Evolutionary conservation across 2,329 filamentous ascomycete species (phyloP), one percentile per base, ranked within the genome.

Genomic region (Venturia effusa): DNA sequence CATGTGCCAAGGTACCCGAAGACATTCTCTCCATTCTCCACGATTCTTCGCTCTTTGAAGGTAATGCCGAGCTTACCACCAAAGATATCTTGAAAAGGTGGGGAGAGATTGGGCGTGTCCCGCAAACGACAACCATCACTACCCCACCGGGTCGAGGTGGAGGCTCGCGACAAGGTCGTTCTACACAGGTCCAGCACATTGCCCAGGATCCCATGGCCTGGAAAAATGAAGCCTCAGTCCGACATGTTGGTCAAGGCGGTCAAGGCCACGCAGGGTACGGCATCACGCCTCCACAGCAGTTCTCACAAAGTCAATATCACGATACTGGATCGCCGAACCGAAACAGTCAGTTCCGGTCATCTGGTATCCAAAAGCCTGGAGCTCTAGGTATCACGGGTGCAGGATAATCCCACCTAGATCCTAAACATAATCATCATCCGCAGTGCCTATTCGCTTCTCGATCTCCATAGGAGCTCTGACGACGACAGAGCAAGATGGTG

Each of bases 51-150:
- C 84, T 96, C 61, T 93, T 95, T 76, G 90, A 87, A 73, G 88
- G 86, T 71, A 87, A 83, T 67, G 87, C 88, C 57, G 93, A 99
- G 66, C 87, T 97, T 67, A 97, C 93, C 1, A 96, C 92, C 6
- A 99, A 99, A 75, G 94, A 99, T 71, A 97, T 99, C 63, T 82
- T 99, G 61, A 96, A 93, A 74, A 86, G 91, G 64, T 97, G 95
- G 75, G 92, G 92, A 61, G 90, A 96, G 71, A 88, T 94, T 67
- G 86, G 77, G 76, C 89, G 24, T 10, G 30, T 63, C 39, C 61
- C 61, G 24, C 61, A 63, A 59, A 34, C 34, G 24, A 40, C 63
- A 13, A 59, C 37, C 51, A 54, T 61, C 22, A 40, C 55, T 27
- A 51, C 39, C 27, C 39, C 62, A 11, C 37, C 34, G 32, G 51